Evolutionary conservation across 768 basidiomycete species (phyloP).

Genomic region (Mycena rebaudengoi): DNA sequence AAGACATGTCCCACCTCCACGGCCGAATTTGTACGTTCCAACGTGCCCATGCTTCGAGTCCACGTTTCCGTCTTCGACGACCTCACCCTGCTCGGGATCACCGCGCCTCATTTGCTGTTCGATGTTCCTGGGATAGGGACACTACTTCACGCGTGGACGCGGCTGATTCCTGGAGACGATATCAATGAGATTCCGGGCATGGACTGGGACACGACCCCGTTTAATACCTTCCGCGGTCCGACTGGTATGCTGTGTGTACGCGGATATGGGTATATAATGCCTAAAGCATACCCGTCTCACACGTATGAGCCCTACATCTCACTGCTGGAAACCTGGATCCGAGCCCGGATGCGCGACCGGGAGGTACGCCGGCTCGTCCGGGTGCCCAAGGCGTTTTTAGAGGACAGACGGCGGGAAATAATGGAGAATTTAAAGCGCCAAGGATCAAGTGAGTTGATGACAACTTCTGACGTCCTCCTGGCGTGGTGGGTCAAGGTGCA

Average conservation of each 20-base stretch:
- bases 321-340: background rate
- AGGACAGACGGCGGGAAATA: background rate
- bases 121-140: background rate
- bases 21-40: background rate
- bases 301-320: background rate
- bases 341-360: background rate
- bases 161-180: background rate
- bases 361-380: background rate
- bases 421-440: slow-evolving; percentile 5
- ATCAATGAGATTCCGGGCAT: slow-evolving; percentile 9
- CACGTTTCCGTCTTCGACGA: slow-evolving; percentile 12
- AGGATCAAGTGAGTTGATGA: slow-evolving; percentile 10
- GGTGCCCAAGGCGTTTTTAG: slow-evolving; percentile 14
- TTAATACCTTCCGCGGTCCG: background rate
- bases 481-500: slow-evolving; percentile 20
- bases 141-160: slow-evolving; percentile 13
- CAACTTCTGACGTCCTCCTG: slow-evolving; percentile 7
- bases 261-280: background rate
- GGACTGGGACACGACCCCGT: slow-evolving; percentile 3
- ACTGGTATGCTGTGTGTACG: background rate
- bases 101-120: background rate
- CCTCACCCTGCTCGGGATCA: slow-evolving; percentile 16
- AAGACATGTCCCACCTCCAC: background rate
- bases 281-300: background rate
- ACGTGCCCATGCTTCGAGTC: background rate